Evolutionary conservation across 2,329 filamentous ascomycete genomes (phyloP).

Genomic region (Metarhizium rileyi): DNA sequence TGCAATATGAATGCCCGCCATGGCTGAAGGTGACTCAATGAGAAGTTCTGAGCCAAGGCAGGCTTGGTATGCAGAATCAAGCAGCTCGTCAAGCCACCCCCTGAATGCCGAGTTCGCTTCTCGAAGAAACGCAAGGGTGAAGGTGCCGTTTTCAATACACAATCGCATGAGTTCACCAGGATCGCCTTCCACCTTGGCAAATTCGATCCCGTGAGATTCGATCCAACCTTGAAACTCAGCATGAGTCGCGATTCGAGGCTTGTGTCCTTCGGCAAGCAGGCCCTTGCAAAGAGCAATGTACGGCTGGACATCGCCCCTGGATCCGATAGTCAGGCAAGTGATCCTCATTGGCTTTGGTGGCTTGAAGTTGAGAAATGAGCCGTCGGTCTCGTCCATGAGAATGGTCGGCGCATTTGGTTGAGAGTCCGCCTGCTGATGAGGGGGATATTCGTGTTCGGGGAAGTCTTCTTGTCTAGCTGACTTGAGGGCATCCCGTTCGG

Average conservation of each 20-base stretch:
- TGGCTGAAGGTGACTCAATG: slow-evolving; percentile 91
- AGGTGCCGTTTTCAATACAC: slow-evolving; percentile 95
- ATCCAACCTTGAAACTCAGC: slow-evolving; percentile 85
- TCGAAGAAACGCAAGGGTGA: slow-evolving; percentile 81
- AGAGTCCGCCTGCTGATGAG: slow-evolving; percentile 36
- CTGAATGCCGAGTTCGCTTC: slow-evolving; percentile 84
- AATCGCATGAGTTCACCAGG: slow-evolving; percentile 91
- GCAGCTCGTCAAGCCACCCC: slow-evolving; percentile 86
- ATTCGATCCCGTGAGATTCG: slow-evolving; percentile 86
- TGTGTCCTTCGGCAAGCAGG: slow-evolving; percentile 78
- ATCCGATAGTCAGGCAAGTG: slow-evolving; percentile 92
- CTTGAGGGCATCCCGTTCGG: slow-evolving; percentile 72
- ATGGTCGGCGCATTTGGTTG: slow-evolving; percentile 59
- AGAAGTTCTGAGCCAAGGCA: slow-evolving; percentile 83
- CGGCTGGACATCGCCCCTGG: slow-evolving; percentile 89
- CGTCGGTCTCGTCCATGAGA: slow-evolving; percentile 78
- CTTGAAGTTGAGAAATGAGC: slow-evolving; percentile 86
- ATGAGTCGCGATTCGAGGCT: slow-evolving; percentile 81
- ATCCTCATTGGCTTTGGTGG: slow-evolving; percentile 69
- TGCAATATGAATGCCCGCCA: slow-evolving; percentile 96
- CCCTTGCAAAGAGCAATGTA: slow-evolving; percentile 96
- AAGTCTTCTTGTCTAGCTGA: slow-evolving; percentile 54
- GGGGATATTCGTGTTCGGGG: slow-evolving; percentile 38
- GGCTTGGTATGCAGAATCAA: slow-evolving; percentile 70
- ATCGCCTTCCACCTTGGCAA: slow-evolving; percentile 79